Conservation (phyloP, 2,329 filamentous ascomycete genomes). For the Epichloe bromicola region DNA sequence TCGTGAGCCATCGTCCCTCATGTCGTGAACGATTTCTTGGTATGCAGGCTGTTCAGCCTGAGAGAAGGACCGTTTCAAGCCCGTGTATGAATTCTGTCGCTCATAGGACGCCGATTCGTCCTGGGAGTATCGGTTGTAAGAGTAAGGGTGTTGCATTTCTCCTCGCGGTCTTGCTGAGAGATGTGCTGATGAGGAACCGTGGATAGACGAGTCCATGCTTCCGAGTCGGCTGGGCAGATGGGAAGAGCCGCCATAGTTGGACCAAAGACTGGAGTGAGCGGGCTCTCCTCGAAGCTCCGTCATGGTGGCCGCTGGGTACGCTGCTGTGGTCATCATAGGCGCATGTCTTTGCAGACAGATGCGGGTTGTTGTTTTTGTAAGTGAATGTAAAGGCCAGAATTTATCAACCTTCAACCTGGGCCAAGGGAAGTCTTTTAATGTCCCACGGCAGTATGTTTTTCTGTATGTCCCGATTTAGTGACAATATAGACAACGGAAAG, state of each 20-base stretch:
- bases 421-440: background rate
- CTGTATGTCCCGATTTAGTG: background rate
- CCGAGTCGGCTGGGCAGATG: constrained; percentile 39
- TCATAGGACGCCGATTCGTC: constrained; percentile 43
- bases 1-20: constrained; percentile 45
- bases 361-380: background rate
- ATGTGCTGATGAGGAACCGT: constrained; percentile 26
- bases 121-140: constrained; percentile 41
- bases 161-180: constrained; percentile 34
- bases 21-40: constrained; percentile 48
- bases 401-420: background rate
- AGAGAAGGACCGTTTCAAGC: constrained; percentile 44
- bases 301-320: constrained; percentile 45
- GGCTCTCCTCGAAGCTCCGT: constrained; percentile 49
- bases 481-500: background rate
- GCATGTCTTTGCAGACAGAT: constrained; percentile 24
- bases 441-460: background rate
- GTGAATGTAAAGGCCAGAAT: background rate
- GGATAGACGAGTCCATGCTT: constrained; percentile 36
- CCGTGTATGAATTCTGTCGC: constrained; percentile 38
- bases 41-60: constrained; percentile 42
- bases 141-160: constrained; percentile 37
- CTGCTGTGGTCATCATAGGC: constrained; percentile 49
- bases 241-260: constrained; percentile 42
- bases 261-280: constrained; percentile 44